Conservation (phyloP, 148 eudicot genomes). For the Suaeda aralocaspica region DNA sequence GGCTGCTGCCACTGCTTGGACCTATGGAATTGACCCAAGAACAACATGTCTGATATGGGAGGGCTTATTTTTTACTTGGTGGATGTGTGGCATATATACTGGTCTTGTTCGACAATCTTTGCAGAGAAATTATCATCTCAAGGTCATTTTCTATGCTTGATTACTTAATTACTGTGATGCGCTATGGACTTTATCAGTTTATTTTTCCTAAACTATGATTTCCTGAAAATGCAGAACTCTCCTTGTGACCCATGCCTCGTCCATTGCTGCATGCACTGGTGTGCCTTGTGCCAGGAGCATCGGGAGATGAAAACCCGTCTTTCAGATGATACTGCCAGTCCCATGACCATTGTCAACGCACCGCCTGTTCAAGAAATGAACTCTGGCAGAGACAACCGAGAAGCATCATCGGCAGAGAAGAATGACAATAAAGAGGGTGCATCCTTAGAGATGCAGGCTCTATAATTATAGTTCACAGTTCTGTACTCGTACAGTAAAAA, state of each 20-base stretch:
- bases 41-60: conserved; percentile 67
- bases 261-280: conserved; percentile 97
- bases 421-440: conserved; percentile 38
- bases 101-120: conserved; percentile 67
- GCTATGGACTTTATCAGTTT: neutral
- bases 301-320: conserved; percentile 90
- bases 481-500: conserved; percentile 10
- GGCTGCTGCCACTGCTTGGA: conserved; percentile 65
- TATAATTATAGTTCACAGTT: conserved; percentile 32
- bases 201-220: neutral
- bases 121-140: conserved; percentile 87
- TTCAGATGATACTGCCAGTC: conserved; percentile 44
- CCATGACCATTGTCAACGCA: conserved; percentile 73
- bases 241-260: conserved; percentile 91
- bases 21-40: conserved; percentile 77
- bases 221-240: conserved; percentile 54
- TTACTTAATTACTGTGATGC: neutral
- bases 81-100: conserved; percentile 91
- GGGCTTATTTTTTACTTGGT: conserved; percentile 81
- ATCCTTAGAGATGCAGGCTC: conserved; percentile 71
- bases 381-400: conserved; percentile 37
- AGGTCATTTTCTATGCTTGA: conserved; percentile 38
- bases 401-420: conserved; percentile 33
- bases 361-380: conserved; percentile 83
- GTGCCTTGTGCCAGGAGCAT: conserved; percentile 98